Conservation (phyloP, 805 yeast species). For the Metschnikowia gelsemii region DNA sequence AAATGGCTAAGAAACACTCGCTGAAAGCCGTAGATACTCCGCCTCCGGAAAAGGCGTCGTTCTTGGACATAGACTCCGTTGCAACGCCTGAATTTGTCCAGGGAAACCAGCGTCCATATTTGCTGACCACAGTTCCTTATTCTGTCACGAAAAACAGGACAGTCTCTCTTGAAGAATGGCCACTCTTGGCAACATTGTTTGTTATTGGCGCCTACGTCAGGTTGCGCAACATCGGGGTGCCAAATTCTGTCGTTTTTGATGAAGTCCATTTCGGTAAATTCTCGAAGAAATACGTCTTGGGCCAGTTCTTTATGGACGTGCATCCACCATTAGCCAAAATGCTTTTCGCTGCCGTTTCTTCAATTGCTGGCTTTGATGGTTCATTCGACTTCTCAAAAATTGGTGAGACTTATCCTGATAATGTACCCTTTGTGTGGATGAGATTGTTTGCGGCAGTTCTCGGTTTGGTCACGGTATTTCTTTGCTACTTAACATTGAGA, state of each 20-base stretch:
- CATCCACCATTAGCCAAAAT: constrained; percentile 81
- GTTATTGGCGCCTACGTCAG: constrained; percentile 59
- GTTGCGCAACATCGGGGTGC: constrained; percentile 57
- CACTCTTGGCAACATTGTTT: constrained; percentile 38
- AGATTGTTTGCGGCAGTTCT: constrained; percentile 65
- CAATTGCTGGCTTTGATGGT: constrained; percentile 69
- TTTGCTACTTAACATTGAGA: constrained; percentile 67
- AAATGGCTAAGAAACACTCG: constrained; percentile 21
- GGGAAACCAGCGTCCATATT: constrained; percentile 55
- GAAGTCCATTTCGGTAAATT: constrained; percentile 98
- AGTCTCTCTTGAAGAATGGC: constrained; percentile 24
- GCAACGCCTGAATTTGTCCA: constrained; percentile 35
- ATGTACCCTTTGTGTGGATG: constrained; percentile 66
- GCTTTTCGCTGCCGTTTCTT: constrained; percentile 69
- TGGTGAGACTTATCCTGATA: constrained; percentile 59
- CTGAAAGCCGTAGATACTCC: constrained; percentile 11
- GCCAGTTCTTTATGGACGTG: constrained; percentile 67
- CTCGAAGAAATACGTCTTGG: constrained; percentile 74
- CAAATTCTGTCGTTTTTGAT: constrained; percentile 84
- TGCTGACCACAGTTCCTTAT: constrained; percentile 51
- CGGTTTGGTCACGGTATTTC: constrained; percentile 66
- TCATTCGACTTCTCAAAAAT: constrained; percentile 64
- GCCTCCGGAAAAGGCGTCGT: constrained; percentile 1
- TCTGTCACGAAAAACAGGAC: constrained; percentile 27
- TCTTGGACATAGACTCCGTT: constrained; percentile 42